Percentiles rank a stretch among this genome's conserved stretches.
phyloP scores from a whole-genome alignment of 2,329 filamentous ascomycete genomes.

The Sporothrix euskadiensis region DNA sequence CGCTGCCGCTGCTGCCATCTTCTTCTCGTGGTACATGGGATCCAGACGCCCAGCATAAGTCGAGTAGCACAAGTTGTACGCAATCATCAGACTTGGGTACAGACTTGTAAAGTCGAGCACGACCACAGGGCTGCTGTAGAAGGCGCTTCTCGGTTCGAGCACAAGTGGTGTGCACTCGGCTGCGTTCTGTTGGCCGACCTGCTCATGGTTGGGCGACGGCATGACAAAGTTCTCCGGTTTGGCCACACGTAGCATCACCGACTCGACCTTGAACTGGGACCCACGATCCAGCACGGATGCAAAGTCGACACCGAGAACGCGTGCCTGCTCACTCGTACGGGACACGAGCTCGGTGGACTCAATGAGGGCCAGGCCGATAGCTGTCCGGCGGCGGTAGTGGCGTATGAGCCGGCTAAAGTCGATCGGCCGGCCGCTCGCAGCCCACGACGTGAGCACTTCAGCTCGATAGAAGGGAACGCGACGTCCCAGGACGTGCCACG shows the following conservation, averaged over 20 bases:
- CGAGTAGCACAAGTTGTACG: constrained; percentile 98
- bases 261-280: constrained; percentile 98
- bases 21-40: constrained; percentile 28
- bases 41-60: constrained; percentile 83
- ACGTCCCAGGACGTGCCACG: constrained; percentile 83
- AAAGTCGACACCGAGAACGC: constrained; percentile 91
- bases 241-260: constrained; percentile 96
- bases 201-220: constrained; percentile 84
- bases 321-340: constrained; percentile 89
- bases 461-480: constrained; percentile 87
- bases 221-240: constrained; percentile 95
- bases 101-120: constrained; percentile 95
- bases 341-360: constrained; percentile 86
- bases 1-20: not conserved
- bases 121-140: constrained; percentile 85
- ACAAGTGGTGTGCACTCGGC: constrained; percentile 92
- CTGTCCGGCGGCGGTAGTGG: constrained; percentile 74
- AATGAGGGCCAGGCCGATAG: constrained; percentile 85
- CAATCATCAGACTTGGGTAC: constrained; percentile 98
- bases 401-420: constrained; percentile 74
- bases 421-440: constrained; percentile 64
- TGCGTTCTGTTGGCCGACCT: constrained; percentile 91
- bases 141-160: constrained; percentile 94
- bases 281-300: constrained; percentile 93
- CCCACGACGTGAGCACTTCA: constrained; percentile 79